These are phyloP conservation scores for Aulographum hederae DNA, from an alignment of 2,329 filamentous ascomycete species.

Conservation along the genomic window DNA sequence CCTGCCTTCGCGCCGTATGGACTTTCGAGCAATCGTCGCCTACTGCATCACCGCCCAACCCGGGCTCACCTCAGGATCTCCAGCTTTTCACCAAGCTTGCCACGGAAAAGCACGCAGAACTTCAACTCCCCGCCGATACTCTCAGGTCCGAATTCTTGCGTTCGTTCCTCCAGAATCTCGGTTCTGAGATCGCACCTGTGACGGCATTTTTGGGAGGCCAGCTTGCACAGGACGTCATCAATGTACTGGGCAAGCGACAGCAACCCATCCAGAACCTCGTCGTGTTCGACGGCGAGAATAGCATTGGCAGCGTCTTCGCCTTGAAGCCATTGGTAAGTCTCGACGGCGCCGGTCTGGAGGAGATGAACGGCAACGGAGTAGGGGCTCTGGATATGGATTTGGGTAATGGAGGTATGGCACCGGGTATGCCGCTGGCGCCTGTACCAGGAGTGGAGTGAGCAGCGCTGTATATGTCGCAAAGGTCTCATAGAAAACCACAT, in stretches of 20 bases:
- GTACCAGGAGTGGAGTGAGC: too few species aligned
- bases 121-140: slow-evolving; percentile 25
- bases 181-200: slow-evolving; percentile 68
- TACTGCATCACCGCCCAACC: slow-evolving; percentile 16
- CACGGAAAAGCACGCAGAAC: slow-evolving; percentile 57
- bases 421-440: too few species aligned
- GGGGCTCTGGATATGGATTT: too few species aligned
- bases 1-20: slow-evolving; percentile 80
- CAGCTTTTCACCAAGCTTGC: slow-evolving; percentile 60
- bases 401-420: too few species aligned
- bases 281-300: slow-evolving; percentile 71
- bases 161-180: slow-evolving; percentile 72
- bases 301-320: slow-evolving; percentile 62
- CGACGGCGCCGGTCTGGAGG: too few species aligned
- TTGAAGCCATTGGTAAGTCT: too few species aligned
- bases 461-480: too few species aligned
- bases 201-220: slow-evolving; percentile 79
- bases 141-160: slow-evolving; percentile 47
- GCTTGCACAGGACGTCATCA: slow-evolving; percentile 92
- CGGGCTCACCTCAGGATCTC: slow-evolving; percentile 44
- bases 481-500: too few species aligned
- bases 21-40: slow-evolving; percentile 50
- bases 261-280: slow-evolving; percentile 94
- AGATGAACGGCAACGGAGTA: too few species aligned
- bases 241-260: slow-evolving; percentile 76